Evolutionary conservation across 192 early-diverging fungal genomes (phyloP).

Genomic region (Coemansia sp.): DNA sequence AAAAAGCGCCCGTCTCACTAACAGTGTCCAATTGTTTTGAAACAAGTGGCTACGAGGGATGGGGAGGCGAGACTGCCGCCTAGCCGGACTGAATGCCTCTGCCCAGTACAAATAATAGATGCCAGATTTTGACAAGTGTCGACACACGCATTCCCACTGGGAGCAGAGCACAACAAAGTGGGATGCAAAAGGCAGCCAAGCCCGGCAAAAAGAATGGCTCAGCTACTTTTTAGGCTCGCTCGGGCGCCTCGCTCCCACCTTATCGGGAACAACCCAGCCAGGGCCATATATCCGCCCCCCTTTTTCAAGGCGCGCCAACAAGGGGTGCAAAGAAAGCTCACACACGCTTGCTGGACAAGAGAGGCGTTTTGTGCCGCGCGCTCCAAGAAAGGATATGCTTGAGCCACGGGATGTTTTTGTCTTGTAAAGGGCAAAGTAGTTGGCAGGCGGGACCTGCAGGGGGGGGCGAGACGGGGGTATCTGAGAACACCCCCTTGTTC

Average conservation of each 20-base stretch:
- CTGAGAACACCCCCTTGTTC: neutral
- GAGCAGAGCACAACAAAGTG: too few species aligned
- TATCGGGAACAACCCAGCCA: neutral
- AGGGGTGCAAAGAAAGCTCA: neutral
- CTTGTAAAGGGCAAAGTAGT: neutral
- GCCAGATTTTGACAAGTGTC: neutral
- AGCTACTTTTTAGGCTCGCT: conserved; percentile 2
- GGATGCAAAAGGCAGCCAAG: neutral
- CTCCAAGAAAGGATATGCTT: conserved; percentile 1
- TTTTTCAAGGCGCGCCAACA: neutral
- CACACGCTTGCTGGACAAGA: neutral
- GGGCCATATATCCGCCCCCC: neutral
- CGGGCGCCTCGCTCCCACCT: neutral
- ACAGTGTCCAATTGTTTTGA: neutral
- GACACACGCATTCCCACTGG: neutral
- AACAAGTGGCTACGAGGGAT: neutral
- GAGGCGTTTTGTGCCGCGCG: neutral
- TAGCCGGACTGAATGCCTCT: neutral
- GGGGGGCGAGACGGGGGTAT: neutral
- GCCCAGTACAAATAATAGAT: neutral
- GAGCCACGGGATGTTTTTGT: conserved; percentile 1
- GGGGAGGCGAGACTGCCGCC: neutral
- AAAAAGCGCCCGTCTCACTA: neutral
- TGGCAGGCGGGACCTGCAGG: neutral
- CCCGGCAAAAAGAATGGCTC: neutral